These are phyloP conservation scores for Symbiodinium pilosum DNA, from an alignment of 73 alveolate species.

Conservation along the genomic window DNA sequence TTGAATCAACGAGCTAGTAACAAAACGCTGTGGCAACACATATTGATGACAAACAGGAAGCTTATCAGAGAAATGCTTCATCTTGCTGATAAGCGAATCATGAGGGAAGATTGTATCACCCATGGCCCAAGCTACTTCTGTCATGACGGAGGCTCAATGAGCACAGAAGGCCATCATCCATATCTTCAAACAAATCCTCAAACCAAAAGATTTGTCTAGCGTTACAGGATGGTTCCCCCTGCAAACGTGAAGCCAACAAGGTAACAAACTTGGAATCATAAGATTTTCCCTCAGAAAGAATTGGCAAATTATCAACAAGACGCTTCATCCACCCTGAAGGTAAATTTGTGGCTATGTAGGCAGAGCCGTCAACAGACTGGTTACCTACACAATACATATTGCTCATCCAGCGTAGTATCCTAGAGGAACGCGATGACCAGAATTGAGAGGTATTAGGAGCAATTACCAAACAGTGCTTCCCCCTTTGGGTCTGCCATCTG, in stretches of 20 bases:
- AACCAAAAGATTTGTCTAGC: not conserved
- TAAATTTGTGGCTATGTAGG: not conserved
- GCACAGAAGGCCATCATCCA: conserved; percentile 8
- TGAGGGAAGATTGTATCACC: not conserved
- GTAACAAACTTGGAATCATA: not conserved
- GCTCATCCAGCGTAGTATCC: not conserved
- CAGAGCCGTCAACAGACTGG: not conserved
- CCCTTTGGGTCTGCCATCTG: not conserved
- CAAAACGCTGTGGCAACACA: not conserved
- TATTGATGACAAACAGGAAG: not conserved
- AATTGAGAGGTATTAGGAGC: not conserved
- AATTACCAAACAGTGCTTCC: too few species aligned
- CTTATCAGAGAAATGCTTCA: not conserved
- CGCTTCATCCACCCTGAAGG: not conserved
- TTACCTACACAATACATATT: not conserved
- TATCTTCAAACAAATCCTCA: not conserved
- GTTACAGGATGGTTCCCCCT: not conserved
- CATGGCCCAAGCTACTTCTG: not conserved
- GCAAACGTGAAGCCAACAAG: too few species aligned
- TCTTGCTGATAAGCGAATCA: too few species aligned
- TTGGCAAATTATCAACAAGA: not conserved
- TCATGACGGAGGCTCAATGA: not conserved
- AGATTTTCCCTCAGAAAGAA: not conserved
- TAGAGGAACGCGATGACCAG: not conserved
- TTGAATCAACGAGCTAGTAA: not conserved